Conservation (phyloP, 2,329 filamentous ascomycete genomes). For the Pseudocercospora fuligena region DNA sequence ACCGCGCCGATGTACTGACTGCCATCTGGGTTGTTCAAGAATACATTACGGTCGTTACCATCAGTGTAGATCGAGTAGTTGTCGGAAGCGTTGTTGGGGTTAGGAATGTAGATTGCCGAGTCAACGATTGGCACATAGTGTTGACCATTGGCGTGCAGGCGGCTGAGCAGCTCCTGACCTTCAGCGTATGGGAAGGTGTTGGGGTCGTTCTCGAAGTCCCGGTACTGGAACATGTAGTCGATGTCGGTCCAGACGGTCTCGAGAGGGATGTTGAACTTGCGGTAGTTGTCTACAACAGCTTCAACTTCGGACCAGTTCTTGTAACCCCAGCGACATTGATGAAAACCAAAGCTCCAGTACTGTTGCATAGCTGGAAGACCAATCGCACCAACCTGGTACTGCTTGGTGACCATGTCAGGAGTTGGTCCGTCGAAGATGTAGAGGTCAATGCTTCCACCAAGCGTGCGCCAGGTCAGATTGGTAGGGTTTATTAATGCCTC, state of each 20-base stretch:
- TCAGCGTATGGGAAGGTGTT: slow-evolving; percentile 56
- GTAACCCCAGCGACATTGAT: slow-evolving; percentile 86
- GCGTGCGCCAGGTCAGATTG: slow-evolving; percentile 72
- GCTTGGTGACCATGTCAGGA: slow-evolving; percentile 68
- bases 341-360: slow-evolving; percentile 81
- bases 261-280: slow-evolving; percentile 61
- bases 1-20: slow-evolving; percentile 55
- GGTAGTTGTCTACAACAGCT: slow-evolving; percentile 60
- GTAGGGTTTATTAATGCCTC: slow-evolving; percentile 69
- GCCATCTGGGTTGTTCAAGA: slow-evolving; percentile 44
- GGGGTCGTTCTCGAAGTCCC: slow-evolving; percentile 63
- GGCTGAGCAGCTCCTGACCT: slow-evolving; percentile 57
- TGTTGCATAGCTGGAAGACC: slow-evolving; percentile 78
- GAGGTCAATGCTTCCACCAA: slow-evolving; percentile 78
- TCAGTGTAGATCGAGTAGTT: slow-evolving; percentile 54
- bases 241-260: slow-evolving; percentile 56
- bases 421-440: slow-evolving; percentile 79
- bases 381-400: slow-evolving; percentile 69
- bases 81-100: slow-evolving; percentile 70
- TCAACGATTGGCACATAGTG: slow-evolving; percentile 67
- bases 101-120: slow-evolving; percentile 71
- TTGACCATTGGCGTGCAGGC: slow-evolving; percentile 59
- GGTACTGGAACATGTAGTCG: slow-evolving; percentile 65
- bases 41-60: slow-evolving; percentile 41
- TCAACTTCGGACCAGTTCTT: slow-evolving; percentile 71